phyloP scores from a whole-genome alignment of 129 eudicot species.

The Flaveria robusta region DNA sequence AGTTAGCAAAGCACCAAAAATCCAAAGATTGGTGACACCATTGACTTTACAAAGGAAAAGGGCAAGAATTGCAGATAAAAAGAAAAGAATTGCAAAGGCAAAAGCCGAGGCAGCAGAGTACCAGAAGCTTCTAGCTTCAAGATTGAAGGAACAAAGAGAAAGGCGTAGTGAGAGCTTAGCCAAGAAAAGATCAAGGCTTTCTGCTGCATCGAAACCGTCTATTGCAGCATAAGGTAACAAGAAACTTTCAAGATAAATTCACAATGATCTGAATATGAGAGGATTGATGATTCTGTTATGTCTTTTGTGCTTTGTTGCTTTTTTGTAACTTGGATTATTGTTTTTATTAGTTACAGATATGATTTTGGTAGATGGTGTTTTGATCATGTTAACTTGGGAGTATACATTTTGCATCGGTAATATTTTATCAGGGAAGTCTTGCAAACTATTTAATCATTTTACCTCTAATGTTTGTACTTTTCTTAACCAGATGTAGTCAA shows the following conservation, averaged over 20 bases:
- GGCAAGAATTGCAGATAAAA: constrained; percentile 69
- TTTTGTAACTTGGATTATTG: not conserved
- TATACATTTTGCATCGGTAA: no score
- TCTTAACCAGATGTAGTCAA: no score
- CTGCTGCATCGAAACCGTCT: constrained; percentile 65
- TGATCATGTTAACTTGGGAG: not conserved
- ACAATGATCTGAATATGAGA: not conserved
- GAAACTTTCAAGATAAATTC: not conserved
- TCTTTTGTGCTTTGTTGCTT: constrained; percentile 9
- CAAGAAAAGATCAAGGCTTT: constrained; percentile 64
- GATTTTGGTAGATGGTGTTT: constrained; percentile 7
- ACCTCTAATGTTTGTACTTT: no score
- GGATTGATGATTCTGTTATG: constrained; percentile 11
- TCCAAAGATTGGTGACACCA: constrained; percentile 77
- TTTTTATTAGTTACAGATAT: not conserved
- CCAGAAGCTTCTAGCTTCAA: constrained; percentile 67
- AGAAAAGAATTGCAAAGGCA: constrained; percentile 71
- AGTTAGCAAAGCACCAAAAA: constrained; percentile 70
- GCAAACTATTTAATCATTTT: no score
- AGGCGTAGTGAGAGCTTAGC: constrained; percentile 77
- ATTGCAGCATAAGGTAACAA: constrained; percentile 34
- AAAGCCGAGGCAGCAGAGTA: constrained; percentile 69
- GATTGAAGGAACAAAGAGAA: constrained; percentile 78
- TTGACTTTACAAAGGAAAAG: constrained; percentile 73
- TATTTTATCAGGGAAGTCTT: no score